Evolutionary conservation across 306 rosid genomes (phyloP), one percentile per base, ranked within the genome.

Genomic region (Cotoneaster glaucophyllus): DNA sequence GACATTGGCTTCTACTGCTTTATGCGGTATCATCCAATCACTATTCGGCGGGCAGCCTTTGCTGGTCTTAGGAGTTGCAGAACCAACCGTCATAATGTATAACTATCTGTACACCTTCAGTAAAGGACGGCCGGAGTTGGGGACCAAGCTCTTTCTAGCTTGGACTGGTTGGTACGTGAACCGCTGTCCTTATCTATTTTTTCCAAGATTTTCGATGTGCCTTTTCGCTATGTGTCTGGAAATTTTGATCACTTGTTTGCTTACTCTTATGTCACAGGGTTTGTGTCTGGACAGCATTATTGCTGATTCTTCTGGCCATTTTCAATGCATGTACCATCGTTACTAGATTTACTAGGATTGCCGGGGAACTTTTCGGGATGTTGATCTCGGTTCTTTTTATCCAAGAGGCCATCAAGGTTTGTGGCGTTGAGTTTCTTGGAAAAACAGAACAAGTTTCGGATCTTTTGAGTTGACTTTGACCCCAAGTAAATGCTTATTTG

Each of bases 301-400:
- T 90, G 78, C 78, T 94, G 71, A 79, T 90, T 74, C 89, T 94
- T 71, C 88, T 94, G 25, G 89, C 96, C 73, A 88, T 86, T 56
- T 86, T 94, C 89, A 91, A 91, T 80, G 97, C 87, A 4, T 90
- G 93, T 61, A 70, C 43, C 64, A 79, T 94, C 70, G 85, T 91
- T 79, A 88, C 81, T 59, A 90, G 86, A 84, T 94, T 94, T 75
- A 94, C 98, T 1, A 86, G 98, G 79, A 80, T 94, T 71, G 97
- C 98, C 0, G 98, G 96, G 14, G 98, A 94, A 64, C 87, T 91
- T 71, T 91, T 94, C 18, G 96, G 97, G 78, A 91, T 91, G 98
- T 77, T 94, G 82, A 91, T 91, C 64, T 73, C 97, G 4, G 94
- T 91, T 75, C 88, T 94, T 56, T 94, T 94, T 84, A 56, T 94